Evolutionary conservation across 2,329 filamentous ascomycete genomes (phyloP).

Genomic region (Aspergillus udagawae): DNA sequence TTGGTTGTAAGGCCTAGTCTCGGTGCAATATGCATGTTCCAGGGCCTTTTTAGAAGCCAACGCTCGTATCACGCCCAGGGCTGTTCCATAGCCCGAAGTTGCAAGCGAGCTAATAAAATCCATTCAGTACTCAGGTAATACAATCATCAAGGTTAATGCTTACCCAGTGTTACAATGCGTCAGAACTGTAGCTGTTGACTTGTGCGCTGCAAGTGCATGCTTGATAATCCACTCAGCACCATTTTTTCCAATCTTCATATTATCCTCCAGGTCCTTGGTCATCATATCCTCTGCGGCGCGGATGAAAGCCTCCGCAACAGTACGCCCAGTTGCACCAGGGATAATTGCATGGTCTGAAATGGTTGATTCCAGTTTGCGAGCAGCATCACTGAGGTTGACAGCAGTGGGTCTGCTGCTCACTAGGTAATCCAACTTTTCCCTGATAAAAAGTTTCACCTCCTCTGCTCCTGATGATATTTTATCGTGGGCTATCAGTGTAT

Average conservation of each 20-base stretch:
- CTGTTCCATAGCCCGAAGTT: slow-evolving; percentile 96
- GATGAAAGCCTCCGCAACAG: slow-evolving; percentile 68
- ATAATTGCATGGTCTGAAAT: slow-evolving; percentile 47
- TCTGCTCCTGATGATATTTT: slow-evolving; percentile 52
- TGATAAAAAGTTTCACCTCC: slow-evolving; percentile 64
- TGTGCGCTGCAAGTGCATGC: slow-evolving; percentile 48
- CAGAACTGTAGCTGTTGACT: slow-evolving; percentile 69
- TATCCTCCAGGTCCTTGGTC: slow-evolving; percentile 79
- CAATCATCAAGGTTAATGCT: slow-evolving; percentile 12
- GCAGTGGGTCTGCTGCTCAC: slow-evolving; percentile 88
- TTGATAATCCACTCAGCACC: slow-evolving; percentile 78
- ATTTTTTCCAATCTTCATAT: slow-evolving; percentile 75
- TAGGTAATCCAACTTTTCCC: slow-evolving; percentile 76
- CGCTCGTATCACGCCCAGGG: slow-evolving; percentile 86
- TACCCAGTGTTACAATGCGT: slow-evolving; percentile 98
- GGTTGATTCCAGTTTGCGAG: slow-evolving; percentile 67
- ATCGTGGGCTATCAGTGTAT: slow-evolving; percentile 36
- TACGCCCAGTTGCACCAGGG: slow-evolving; percentile 32
- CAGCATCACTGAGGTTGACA: slow-evolving; percentile 90
- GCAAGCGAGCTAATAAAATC: slow-evolving; percentile 67
- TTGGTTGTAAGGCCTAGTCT: slow-evolving; percentile 97
- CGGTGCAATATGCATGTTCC: slow-evolving; percentile 87
- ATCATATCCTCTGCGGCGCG: slow-evolving; percentile 81
- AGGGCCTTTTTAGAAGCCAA: slow-evolving; percentile 64
- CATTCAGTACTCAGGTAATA: neutral